Conservation (phyloP, 495 filamentous ascomycete species). For the Glarea lozoyensis region DNA sequence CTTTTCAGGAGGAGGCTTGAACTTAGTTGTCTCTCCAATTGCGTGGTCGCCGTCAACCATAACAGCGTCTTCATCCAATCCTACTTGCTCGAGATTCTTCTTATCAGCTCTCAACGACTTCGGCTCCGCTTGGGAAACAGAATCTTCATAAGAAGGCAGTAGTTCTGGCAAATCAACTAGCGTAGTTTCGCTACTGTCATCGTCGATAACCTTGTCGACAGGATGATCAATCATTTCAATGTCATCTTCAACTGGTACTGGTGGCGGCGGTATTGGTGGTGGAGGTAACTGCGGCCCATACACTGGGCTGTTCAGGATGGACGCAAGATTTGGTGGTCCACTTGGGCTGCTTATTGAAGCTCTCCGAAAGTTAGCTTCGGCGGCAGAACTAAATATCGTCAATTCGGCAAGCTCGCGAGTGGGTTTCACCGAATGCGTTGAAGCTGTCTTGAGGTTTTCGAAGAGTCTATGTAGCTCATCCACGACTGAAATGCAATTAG, state of each 20-base stretch:
- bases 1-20: constrained; percentile 16
- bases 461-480: constrained; percentile 68
- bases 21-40: neutral
- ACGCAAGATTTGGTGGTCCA: constrained; percentile 13
- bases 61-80: constrained; percentile 10
- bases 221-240: constrained; percentile 21
- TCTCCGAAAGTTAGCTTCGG: constrained; percentile 48
- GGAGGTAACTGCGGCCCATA: constrained; percentile 20
- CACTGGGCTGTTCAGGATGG: constrained; percentile 26
- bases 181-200: constrained; percentile 21
- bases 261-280: constrained; percentile 3
- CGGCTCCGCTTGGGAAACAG: neutral
- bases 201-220: constrained; percentile 5
- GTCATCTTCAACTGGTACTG: constrained; percentile 10
- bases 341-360: constrained; percentile 36
- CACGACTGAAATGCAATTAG: constrained; percentile 38
- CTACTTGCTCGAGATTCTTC: neutral
- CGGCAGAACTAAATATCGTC: constrained; percentile 56
- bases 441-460: constrained; percentile 53
- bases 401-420: constrained; percentile 74
- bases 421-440: constrained; percentile 48
- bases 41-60: constrained; percentile 14
- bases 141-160: constrained; percentile 3
- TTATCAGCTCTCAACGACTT: neutral
- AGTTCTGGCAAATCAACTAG: constrained; percentile 23